These are phyloP conservation scores for Oropetium thomaeum DNA, from an alignment of 176 grass and related monocot genomes.

Conservation along the genomic window DNA sequence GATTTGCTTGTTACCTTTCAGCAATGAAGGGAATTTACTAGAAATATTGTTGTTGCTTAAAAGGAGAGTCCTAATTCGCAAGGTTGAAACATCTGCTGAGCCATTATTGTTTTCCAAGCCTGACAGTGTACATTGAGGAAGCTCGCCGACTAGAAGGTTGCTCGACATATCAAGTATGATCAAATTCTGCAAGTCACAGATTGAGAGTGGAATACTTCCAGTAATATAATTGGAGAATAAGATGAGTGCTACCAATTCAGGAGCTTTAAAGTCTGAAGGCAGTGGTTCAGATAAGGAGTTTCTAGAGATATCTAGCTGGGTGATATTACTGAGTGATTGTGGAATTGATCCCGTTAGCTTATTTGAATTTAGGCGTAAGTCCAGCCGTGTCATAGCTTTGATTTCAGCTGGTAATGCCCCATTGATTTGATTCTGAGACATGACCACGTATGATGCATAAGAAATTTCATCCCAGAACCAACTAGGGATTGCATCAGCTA, in stretches of 20 bases:
- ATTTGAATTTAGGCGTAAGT: background rate
- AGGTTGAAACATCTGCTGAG: too few species aligned
- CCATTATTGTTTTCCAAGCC: too few species aligned
- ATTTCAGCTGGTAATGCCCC: constrained; percentile 7
- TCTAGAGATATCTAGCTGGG: background rate
- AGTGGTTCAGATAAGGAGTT: background rate
- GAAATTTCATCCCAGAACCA: constrained; percentile 31
- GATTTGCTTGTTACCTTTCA: too few species aligned
- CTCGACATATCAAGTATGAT: too few species aligned
- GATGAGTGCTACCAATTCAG: background rate
- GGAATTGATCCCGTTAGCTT: background rate
- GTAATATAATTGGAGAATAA: constrained; percentile 15
- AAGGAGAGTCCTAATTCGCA: too few species aligned
- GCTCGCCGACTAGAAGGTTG: too few species aligned
- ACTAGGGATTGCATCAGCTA: constrained; percentile 21
- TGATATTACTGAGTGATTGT: background rate
- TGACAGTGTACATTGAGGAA: too few species aligned
- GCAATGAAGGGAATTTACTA: too few species aligned
- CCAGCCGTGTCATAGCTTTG: background rate
- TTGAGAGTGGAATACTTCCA: constrained; percentile 24
- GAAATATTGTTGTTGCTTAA: too few species aligned
- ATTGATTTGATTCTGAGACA: constrained; percentile 21
- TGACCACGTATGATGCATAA: background rate
- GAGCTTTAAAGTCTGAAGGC: background rate
- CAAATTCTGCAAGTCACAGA: background rate